Conservation (phyloP, 2,329 filamentous ascomycete species). For the Cyclaneusma minus region DNA sequence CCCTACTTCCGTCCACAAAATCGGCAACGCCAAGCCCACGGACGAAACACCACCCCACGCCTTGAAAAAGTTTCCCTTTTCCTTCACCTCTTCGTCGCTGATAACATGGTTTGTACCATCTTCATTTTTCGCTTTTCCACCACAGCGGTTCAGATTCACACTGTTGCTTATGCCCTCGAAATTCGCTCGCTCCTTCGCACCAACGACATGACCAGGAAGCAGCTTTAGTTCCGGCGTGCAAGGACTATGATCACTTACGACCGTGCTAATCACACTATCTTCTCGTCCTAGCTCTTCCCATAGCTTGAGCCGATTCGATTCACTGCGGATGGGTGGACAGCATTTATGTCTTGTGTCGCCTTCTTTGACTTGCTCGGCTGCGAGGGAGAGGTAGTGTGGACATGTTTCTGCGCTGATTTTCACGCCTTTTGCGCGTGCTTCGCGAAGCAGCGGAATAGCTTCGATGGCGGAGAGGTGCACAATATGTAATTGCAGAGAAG, state of each 20-base stretch:
- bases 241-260: slow-evolving; percentile 91
- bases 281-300: slow-evolving; percentile 64
- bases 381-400: slow-evolving; percentile 58
- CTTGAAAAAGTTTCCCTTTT: slow-evolving; percentile 74
- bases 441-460: slow-evolving; percentile 48
- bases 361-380: slow-evolving; percentile 47
- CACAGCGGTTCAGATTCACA: slow-evolving; percentile 15
- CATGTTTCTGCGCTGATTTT: slow-evolving; percentile 66
- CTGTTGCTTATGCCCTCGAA: no score
- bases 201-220: slow-evolving; percentile 54
- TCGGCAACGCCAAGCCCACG: slow-evolving; percentile 81
- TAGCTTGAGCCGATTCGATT: slow-evolving; percentile 42
- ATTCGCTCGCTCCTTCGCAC: no score
- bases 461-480: slow-evolving; percentile 57
- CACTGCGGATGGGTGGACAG: slow-evolving; percentile 54
- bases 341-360: slow-evolving; percentile 63
- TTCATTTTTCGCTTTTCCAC: slow-evolving; percentile 14
- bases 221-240: slow-evolving; percentile 92
- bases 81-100: slow-evolving; percentile 21
- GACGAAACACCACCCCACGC: slow-evolving; percentile 95
- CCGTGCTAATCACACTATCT: slow-evolving; percentile 73
- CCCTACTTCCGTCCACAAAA: slow-evolving; percentile 48
- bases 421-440: slow-evolving; percentile 43
- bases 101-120: slow-evolving; percentile 15
- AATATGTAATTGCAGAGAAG: slow-evolving; percentile 75